Base-by-base conservation (phyloP, 331 rosid species). In the Malus hybrid region DNA sequence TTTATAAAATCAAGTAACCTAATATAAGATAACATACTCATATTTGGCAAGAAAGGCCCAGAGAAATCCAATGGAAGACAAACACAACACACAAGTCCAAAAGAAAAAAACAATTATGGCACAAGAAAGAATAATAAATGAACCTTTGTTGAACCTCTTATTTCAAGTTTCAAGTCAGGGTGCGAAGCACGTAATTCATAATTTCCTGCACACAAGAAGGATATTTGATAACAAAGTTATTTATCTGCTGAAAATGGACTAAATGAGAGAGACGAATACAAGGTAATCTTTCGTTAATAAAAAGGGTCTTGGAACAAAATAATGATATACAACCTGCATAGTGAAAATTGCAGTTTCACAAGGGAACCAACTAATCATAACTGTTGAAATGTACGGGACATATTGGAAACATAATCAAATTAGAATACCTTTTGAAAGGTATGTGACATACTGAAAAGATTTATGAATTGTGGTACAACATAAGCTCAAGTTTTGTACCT, bases 141-240 rank as follows among this genome's bases (percentile, higher is more conserved):
- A 59, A 95, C 99, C 99, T 92, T 86, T 1, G 89, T 81, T 71
- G 98, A 83, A 76, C 97, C 96, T 86, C 84, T 89, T 62, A 81
- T 84, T 83, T 85, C 96, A 82, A 95, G 87, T 84, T 88, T 85
- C 91, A 92, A 81, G 78, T 85, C 89, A 61, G 94, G 88, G 76
- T 89, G 93, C 11, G 87, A 90, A 74, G 98, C 93, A 20, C 67
- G 91, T 15, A 95, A 73, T 77, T 90, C 83, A 77, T 95, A 95
- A 31, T 82, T 88, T 73, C 98, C 99, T 95, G 92, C 87, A 80
- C 82, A 56, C 72, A 50, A 72, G 72, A 67, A 15, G 50, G 46
- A 65, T 56, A 73, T 63, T 19, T 15, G 46, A 68, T 67, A 71
- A 65, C 22, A 57, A 31, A 67, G 27, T 71, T 54, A 65, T 69